Base-by-base conservation (phyloP, 2,329 filamentous ascomycete species). In the Coleophoma eucalyptorum region DNA sequence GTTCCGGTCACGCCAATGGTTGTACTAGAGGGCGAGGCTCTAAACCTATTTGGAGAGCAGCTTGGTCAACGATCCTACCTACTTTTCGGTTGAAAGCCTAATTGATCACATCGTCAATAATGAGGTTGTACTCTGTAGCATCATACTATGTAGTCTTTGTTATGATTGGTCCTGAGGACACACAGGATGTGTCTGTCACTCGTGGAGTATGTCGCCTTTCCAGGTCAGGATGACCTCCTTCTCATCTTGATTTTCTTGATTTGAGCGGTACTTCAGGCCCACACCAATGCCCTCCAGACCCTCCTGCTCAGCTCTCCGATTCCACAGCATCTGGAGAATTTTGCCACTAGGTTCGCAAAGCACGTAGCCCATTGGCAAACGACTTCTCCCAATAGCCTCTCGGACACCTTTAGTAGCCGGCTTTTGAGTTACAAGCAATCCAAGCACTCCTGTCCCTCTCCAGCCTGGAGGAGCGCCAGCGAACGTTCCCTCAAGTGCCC, bases 401-500 rank as follows among this genome's bases (percentile, higher is more conserved):
- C 89, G 73, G 3, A 95, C 83, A 1, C 92, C 93, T 62, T 83
- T 87, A 0, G 91, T 96, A 32, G 90, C 87, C 48, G 83, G 75
- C 54, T 78, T 75, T 55, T 85, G 82, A 3, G 83, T 79, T 20
- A 88, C 86, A 49, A 97, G 69, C 15, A 96, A 62, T 0, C 83
- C 92, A 33, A 96, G 66, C 5, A 88, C 83, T 13, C 79, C 76
- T 1, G 73, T 66, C 0, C 79, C 81, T 48, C 83, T 75, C 88
- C 89, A 96, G 0, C 85, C 86, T 0, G 78, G 71, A 1, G 90
- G 91, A 6, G 89, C 87, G 12, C 83, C 84, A 1, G 77, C 76
- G 62, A 94, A 87, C 0, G 90, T 82, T 3, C 93, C 93, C 63
- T 90, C 88, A 3, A 93, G 76, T 69, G 93, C 89, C n/a, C 89